Percentiles rank a stretch among this genome's conserved stretches.
phyloP scores from a whole-genome alignment of 2,329 filamentous ascomycete species.

The Trichoderma arundinaceum region DNA sequence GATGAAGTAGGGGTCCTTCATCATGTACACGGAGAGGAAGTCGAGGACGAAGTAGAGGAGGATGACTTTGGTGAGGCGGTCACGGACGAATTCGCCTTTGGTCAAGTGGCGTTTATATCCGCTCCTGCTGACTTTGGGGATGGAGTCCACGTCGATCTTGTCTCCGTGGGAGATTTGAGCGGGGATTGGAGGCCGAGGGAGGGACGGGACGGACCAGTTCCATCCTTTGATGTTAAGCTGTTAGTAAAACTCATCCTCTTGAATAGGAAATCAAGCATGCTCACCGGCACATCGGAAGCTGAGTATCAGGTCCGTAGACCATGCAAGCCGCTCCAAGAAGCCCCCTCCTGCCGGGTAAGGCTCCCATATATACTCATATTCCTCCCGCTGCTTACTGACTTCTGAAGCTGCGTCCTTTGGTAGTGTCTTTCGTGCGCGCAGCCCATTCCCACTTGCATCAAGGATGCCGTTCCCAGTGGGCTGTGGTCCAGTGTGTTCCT shows the following conservation, averaged over 20 bases:
- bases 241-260: background rate
- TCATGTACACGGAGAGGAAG: conserved; percentile 68
- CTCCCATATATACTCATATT: conserved; percentile 64
- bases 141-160: conserved; percentile 49
- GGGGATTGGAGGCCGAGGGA: conserved; percentile 55
- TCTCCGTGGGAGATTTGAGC: conserved; percentile 43
- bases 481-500: background rate
- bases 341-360: conserved; percentile 58
- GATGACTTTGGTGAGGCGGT: conserved; percentile 54
- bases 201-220: conserved; percentile 59
- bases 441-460: background rate
- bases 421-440: background rate
- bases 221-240: conserved; percentile 51
- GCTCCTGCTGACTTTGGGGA: conserved; percentile 50
- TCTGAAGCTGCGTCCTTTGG: background rate
- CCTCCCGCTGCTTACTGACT: background rate
- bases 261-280: conserved; percentile 30
- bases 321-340: conserved; percentile 57
- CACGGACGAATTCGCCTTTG: conserved; percentile 52
- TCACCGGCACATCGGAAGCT: conserved; percentile 62
- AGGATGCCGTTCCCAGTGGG: background rate
- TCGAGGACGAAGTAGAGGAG: conserved; percentile 72
- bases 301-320: conserved; percentile 60
- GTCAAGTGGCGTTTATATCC: conserved; percentile 55
- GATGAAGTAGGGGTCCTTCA: conserved; percentile 79